Conservation (phyloP, 139 green algal species). For the Pseudopediastrum boryanum region DNA sequence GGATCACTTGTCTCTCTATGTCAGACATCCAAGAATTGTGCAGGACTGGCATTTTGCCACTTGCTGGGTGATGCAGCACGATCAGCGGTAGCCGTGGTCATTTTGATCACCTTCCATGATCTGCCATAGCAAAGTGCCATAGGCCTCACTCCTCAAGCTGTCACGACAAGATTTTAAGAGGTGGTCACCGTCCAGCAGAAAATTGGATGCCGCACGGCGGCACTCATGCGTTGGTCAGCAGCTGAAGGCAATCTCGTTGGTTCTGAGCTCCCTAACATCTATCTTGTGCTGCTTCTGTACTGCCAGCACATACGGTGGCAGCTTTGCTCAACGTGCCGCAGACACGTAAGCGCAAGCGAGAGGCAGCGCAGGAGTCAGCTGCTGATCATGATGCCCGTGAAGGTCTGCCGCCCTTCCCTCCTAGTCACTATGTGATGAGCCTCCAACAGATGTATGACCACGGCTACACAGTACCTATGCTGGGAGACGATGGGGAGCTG, state of each 20-base stretch:
- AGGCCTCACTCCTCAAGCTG: too few relatives aligned
- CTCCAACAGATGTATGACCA: constrained; percentile 53
- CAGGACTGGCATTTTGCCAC: too few relatives aligned
- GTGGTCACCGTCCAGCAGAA: neutral
- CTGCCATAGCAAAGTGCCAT: too few relatives aligned
- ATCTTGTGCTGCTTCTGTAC: neutral
- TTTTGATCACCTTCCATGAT: too few relatives aligned
- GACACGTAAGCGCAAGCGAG: constrained; percentile 54
- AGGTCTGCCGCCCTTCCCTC: constrained; percentile 51
- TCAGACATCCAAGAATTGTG: too few relatives aligned
- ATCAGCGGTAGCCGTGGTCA: too few relatives aligned
- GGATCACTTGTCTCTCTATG: too few relatives aligned
- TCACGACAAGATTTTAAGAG: neutral
- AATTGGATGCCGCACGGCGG: neutral
- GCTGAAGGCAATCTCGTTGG: neutral
- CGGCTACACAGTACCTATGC: constrained; percentile 59
- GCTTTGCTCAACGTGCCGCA: constrained; percentile 57
- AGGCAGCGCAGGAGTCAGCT: constrained; percentile 12
- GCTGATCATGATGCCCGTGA: neutral
- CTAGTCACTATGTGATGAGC: constrained; percentile 58
- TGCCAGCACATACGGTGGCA: constrained; percentile 49
- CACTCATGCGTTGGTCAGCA: neutral
- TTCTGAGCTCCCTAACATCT: neutral
- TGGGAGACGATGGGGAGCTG: constrained; percentile 27
- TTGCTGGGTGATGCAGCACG: too few relatives aligned